Percentiles rank a stretch among this genome's conserved stretches.
phyloP scores from a whole-genome alignment of 257 asterid genomes.

The Solanum ossicruentum region DNA sequence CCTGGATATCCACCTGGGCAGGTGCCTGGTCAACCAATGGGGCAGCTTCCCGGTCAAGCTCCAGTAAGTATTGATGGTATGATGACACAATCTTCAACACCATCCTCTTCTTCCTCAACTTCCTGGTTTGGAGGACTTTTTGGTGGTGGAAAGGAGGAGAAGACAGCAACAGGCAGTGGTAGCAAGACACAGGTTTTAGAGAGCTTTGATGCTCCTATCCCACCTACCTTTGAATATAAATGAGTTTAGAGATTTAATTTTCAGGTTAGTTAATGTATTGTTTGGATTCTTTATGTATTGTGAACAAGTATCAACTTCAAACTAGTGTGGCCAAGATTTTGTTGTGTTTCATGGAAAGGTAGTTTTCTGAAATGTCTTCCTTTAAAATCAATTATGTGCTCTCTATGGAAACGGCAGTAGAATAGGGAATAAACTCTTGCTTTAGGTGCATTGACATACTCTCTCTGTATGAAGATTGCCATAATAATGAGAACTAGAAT shows the following conservation, averaged over 20 bases:
- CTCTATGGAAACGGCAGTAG: not conserved
- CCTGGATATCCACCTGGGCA: constrained; percentile 32
- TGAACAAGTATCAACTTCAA: not conserved
- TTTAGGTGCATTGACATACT: not conserved
- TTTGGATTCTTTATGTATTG: not conserved
- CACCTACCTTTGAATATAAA: constrained; percentile 86
- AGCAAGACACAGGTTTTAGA: constrained; percentile 81
- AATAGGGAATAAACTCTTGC: not conserved
- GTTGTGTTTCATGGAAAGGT: not conserved
- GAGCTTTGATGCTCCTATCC: constrained; percentile 84
- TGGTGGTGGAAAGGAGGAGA: constrained; percentile 47
- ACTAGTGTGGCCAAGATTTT: not conserved
- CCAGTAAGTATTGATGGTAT: constrained; percentile 34
- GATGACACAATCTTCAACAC: constrained; percentile 9
- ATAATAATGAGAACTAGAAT: not conserved
- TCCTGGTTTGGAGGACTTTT: constrained; percentile 84
- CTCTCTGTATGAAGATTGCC: not conserved
- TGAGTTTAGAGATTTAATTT: constrained; percentile 6
- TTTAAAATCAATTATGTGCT: not conserved
- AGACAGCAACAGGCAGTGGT: constrained; percentile 31
- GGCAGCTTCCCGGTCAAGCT: constrained; percentile 56
- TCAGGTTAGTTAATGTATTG: not conserved
- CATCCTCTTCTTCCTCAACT: constrained; percentile 26
- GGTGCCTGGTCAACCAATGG: constrained; percentile 43
- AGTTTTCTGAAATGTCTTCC: not conserved